Base-by-base conservation (phyloP, 2,329 filamentous ascomycete species). In the Trichoderma sp. region DNA sequence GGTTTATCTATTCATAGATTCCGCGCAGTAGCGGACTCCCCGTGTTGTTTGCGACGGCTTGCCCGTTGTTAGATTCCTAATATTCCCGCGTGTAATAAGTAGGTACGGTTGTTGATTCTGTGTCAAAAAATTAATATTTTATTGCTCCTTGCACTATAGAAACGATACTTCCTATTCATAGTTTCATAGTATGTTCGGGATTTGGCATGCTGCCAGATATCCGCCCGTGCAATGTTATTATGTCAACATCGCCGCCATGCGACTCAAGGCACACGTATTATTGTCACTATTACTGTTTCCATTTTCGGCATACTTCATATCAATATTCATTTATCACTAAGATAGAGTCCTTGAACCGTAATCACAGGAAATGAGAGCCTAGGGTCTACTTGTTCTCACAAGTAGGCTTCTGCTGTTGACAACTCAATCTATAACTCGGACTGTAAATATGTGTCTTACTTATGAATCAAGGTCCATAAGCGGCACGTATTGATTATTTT, bases 81-180 rank as follows among this genome's bases (percentile, higher is more conserved):
- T 32, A 32, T 32, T 32, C 30, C 30, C 30, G 30, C 8, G 30
- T 32, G 30, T 32, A 32, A 32, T 32, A 32, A 15, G 39, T 43
- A 43, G 18, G 43, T 3, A 21, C 1, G 15, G 2, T 8, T 51
- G 8, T 21, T 51, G 1, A 21, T 51, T 51, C 9, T 51, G n/a
- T n/a, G n/a, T 4, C 43, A n/a, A 51, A n/a, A 21, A 1, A 0
- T 1, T 1, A 0, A 11, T 9, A 11, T 2, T 3, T 6, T 21
- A 21, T 21, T 47, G n/a, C 43, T 0, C 8, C n/a, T 21, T 51
- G 8, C 43, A 11, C 9, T 51, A 21, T 21, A 2, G 43, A 51
- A 21, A 51, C 9, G 8, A 51, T 21, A 0, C 8, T 21, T 11
- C 4, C 1, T 51, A 6, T 21, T 51, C n/a, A 12, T 39, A 18